Conservation (phyloP, 768 basidiomycete genomes). For the Pulveroboletus sp. region DNA sequence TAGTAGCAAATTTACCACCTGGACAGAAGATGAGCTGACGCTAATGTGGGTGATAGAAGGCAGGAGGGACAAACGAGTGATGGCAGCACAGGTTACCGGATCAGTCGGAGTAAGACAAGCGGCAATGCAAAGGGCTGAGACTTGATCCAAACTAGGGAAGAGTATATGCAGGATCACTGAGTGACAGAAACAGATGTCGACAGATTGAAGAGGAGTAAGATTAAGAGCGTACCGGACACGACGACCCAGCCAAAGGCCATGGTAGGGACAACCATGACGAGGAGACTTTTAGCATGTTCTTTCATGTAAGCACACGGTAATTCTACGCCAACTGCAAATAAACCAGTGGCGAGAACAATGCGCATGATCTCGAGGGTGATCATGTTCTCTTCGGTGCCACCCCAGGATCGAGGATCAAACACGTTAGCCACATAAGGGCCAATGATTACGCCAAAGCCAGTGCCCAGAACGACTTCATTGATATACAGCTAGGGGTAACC, state of each 20-base stretch:
- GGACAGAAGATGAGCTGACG: neutral
- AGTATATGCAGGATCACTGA: slow-evolving; percentile 62
- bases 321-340: slow-evolving; percentile 95
- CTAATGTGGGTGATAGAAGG: neutral
- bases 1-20: slow-evolving; percentile 69
- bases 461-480: slow-evolving; percentile 92
- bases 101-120: slow-evolving; percentile 93
- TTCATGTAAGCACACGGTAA: slow-evolving; percentile 81
- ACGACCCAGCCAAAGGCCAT: slow-evolving; percentile 85
- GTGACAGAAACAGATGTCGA: neutral
- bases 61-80: slow-evolving; percentile 47
- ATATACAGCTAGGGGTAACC: slow-evolving; percentile 59
- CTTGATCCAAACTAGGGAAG: slow-evolving; percentile 65
- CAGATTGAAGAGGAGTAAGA: neutral
- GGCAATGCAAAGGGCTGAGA: slow-evolving; percentile 80
- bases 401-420: slow-evolving; percentile 80
- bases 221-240: slow-evolving; percentile 50
- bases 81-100: slow-evolving; percentile 86
- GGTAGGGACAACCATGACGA: slow-evolving; percentile 71
- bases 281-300: slow-evolving; percentile 66
- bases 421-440: slow-evolving; percentile 69
- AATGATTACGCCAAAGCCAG: slow-evolving; percentile 53
- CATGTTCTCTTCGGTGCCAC: slow-evolving; percentile 43
- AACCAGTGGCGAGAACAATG: slow-evolving; percentile 82
- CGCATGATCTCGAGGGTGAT: slow-evolving; percentile 88